Evolutionary conservation across 768 basidiomycete species (phyloP).

Genomic region (Russula emetica): DNA sequence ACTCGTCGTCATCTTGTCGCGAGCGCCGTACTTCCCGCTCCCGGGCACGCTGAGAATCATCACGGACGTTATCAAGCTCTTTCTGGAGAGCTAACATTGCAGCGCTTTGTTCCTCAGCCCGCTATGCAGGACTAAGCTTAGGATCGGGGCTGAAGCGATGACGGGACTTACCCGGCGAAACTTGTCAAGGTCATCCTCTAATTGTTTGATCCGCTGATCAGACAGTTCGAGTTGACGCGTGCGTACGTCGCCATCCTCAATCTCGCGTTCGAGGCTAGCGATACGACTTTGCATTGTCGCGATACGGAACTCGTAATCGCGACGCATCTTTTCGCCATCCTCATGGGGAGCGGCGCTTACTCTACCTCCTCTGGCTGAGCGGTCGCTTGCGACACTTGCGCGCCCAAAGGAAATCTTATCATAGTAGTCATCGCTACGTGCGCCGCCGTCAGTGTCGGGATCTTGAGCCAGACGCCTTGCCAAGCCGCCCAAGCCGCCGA

Average conservation of each 20-base stretch:
- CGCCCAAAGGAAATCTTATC: conserved; percentile 67
- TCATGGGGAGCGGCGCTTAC: conserved; percentile 43
- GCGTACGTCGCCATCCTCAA: conserved; percentile 54
- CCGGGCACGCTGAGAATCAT: conserved; percentile 53
- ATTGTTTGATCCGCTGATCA: conserved; percentile 54
- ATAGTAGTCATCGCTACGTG: conserved; percentile 59
- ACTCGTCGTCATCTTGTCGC: conserved; percentile 65
- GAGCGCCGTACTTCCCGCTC: conserved; percentile 56
- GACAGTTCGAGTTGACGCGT: conserved; percentile 51
- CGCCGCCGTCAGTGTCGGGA: conserved; percentile 48
- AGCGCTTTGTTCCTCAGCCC: conserved; percentile 66
- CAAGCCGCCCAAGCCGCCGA: conserved; percentile 61
- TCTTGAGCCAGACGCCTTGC: conserved; percentile 58
- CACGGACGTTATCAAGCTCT: conserved; percentile 71
- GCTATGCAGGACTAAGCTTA: conserved; percentile 39
- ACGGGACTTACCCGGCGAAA: conserved; percentile 57
- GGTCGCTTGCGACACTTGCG: conserved; percentile 61
- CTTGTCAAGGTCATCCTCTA: conserved; percentile 73
- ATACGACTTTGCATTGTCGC: conserved; percentile 88
- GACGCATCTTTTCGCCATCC: conserved; percentile 67
- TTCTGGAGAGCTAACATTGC: conserved; percentile 66
- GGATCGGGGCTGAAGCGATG: background rate
- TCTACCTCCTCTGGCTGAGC: conserved; percentile 40
- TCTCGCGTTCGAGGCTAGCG: conserved; percentile 62
- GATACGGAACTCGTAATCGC: conserved; percentile 90